Base-by-base conservation (phyloP, 1,139 yeast genomes). In the Meyerozyma guilliermondii region DNA sequence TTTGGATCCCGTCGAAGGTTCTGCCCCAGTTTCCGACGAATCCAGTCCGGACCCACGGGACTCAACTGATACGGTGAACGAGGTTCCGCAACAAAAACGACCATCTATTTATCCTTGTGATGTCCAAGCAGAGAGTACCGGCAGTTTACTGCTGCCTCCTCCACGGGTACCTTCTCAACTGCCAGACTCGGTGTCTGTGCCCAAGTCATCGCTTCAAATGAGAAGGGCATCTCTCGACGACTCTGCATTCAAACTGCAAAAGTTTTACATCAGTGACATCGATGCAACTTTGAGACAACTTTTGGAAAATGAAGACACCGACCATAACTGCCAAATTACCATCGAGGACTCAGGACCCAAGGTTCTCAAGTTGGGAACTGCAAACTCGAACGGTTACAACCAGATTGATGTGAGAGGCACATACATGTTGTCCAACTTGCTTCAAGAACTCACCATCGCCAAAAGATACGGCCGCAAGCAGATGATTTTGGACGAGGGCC, bases 331-430 rank as follows among this genome's bases (percentile, higher is more conserved):
- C 60, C 97, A 91, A 62, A 91, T 91, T 54, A 89, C 97, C 11
- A 84, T 89, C 42, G 97, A 89, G 56, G 97, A 89, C 60, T 76
- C 81, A 3, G 97, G 97, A 0, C 96, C 97, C n/a, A 89, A 89
- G 58, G 94, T 86, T 13, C 68, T 88, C 49, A 75, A 81, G 50
- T 70, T 89, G 35, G 96, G 96, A 6, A 87, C 96, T 0, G 87
- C 82, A 39, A 86, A 86, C 58, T 87, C 96, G 2, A 79, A 83
- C 51, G 96, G 97, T 1, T 86, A 66, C 62, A 81, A 79, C 38
- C 83, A 80, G 53, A 74, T 78, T 38, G 87, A 83, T 43, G 74
- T 91, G 42, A 70, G 96, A 49, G 98, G 98, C 11, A 89, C 96
- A 0, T 91, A 91, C 58, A 87, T 87, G 92, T 70, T 91, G 42